Base-by-base conservation (phyloP, 2,329 filamentous ascomycete species). In the Bipolaris zeicola region DNA sequence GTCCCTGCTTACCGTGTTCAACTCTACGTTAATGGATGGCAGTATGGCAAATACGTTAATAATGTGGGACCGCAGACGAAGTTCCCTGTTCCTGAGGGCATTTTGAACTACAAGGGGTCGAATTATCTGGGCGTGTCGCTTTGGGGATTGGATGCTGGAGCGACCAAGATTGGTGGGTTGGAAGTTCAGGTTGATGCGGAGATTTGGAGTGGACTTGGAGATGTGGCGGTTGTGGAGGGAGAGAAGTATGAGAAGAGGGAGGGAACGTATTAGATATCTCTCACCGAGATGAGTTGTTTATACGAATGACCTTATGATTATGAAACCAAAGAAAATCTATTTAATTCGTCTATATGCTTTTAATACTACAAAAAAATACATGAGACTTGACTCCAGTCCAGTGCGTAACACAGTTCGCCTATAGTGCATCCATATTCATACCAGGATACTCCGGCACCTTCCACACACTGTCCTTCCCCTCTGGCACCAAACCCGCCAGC, bases 1-100 rank as follows among this genome's bases (percentile, higher is more conserved):
- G 61, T 58, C 0, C 53, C 63, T 4, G 72, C 69, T 5, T 89
- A 88, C 60, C 80, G 89, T 16, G 85, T 81, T 1, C 83, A 89
- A 64, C 75, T 92, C 6, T 92, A 84, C 67, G 86, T 92, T 42
- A 92, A 92, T 65, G 90, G 90, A 1, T 92, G 87, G 74, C 89
- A 92, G 71, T 92, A 87, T 61, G 86, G 85, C 2, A 87, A 87
- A 68, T 88, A 83, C 59, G 77, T 85, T n/a, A 87, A 85, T 67
- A 88, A 92, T 61, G 80, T 92, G n/a, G 90, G 90, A 0, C 90
- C 90, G 1, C 89, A 94, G 76, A 85, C 82, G 0, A 79, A 74
- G 1, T 93, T 87, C 69, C 89, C 89, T 1, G 89, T 93, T 0
- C 89, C 90, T 0, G 84, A 91, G 76, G 89, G 89, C 20, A 84